Conservation (phyloP, 129 eudicot species). For the Flaveria linearis region DNA sequence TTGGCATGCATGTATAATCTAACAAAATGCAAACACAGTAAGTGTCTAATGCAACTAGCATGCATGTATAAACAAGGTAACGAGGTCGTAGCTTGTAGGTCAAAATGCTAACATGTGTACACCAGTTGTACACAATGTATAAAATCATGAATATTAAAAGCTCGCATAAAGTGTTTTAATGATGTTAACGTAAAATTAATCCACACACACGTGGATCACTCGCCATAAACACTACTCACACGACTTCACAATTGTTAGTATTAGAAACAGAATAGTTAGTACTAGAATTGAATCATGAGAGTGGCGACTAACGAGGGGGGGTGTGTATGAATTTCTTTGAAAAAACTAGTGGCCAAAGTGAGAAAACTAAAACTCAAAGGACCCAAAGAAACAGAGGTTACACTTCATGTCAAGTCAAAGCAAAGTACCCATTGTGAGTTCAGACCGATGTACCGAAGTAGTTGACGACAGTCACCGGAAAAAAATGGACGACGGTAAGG, state of each 20-base stretch:
- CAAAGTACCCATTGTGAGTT: not conserved
- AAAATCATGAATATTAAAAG: no score
- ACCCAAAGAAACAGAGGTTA: not conserved
- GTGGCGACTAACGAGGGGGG: not conserved
- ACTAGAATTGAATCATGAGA: no score
- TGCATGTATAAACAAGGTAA: no score
- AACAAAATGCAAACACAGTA: no score
- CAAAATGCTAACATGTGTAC: no score
- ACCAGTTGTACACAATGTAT: no score
- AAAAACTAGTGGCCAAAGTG: not conserved
- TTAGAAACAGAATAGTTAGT: no score
- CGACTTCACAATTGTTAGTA: no score
- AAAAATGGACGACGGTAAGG: conserved; percentile 32
- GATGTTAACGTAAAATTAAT: not conserved
- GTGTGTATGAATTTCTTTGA: not conserved
- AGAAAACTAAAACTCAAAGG: conserved; percentile 21
- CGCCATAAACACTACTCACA: not conserved
- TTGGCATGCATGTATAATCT: no score
- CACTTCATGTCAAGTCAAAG: not conserved
- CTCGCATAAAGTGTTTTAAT: no score
- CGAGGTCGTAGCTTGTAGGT: no score
- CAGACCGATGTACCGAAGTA: not conserved
- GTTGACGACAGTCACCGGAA: conserved; percentile 23
- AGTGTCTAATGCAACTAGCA: no score
- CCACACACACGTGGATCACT: not conserved